Base-by-base conservation (phyloP, 352 stramenopile genomes). In the Discostella stelligera region DNA sequence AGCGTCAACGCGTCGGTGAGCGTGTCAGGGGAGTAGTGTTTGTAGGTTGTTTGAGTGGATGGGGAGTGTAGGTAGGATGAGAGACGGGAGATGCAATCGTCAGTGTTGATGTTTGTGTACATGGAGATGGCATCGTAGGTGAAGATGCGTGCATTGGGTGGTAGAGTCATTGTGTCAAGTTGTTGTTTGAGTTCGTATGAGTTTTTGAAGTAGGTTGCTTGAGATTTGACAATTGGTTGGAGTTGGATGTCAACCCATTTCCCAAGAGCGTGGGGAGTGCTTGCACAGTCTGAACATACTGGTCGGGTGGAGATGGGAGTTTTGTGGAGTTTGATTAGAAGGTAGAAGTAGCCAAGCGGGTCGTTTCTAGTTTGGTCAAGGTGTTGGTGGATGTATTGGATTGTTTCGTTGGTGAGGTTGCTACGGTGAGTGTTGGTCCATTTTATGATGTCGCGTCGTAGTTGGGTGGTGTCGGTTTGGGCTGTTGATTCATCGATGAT, bases 291-390 rank as follows among this genome's bases (percentile, higher is more conserved):
- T 8, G 65, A 68, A 27, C 27, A 77, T 10, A 50, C 44, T 32
- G 58, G 23, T 37, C 21, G 16, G 14, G 32, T 65, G 7, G 2
- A 14, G 1, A 64, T 11, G 1, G 39, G 16, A 10, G n/a, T 3
- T 23, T 73, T 72, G 32, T 60, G 55, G 2, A 70, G n/a, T 37
- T n/a, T n/a, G n/a, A n/a, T n/a, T n/a, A n/a, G n/a, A n/a, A n/a
- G n/a, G n/a, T n/a, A n/a, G n/a, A n/a, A 79, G 21, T 74, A 77
- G 0, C 64, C 63, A 59, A 71, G 74, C 0, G 74, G 74, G n/a
- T 77, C 63, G 9, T 64, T 37, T 4, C 1, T 37, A n/a, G 20
- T 53, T 21, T 65, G 20, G 5, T 16, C 9, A 11, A 41, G 54
- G 9, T 39, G n/a, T n/a, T 67, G 21, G 2, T 41, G 59, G 18